Evolutionary conservation across 2,329 filamentous ascomycete genomes (phyloP), one percentile per base, ranked within the genome.

Genomic region (Ophiostoma himal-ulmi): DNA sequence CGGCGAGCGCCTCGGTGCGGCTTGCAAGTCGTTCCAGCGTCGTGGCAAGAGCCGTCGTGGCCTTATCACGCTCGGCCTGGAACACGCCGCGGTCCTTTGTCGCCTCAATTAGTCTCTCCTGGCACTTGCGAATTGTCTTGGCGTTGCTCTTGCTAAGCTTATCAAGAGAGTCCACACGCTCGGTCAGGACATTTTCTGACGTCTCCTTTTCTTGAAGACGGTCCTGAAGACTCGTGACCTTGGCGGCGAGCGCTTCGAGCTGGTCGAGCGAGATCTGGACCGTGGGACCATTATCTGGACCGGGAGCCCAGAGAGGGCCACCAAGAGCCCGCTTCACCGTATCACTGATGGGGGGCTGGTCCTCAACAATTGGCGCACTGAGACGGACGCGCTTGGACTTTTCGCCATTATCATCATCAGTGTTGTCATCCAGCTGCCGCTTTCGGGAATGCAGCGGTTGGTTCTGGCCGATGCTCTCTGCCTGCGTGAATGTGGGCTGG

Each of bases 1-100:
- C 77, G 2, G 72, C 73, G 3, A 81, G 78, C 26, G 80, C 79
- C 62, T 79, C 75, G 69, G 78, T 77, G 22, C 78, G 77, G 57
- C 79, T 79, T 52, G 81, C 80, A 1, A 80, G 76, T 66, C 82
- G 78, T 5, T 78, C 71, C 62, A 79, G 74, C 1, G 77, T 68
- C 5, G 76, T 74, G 0, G 79, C 79, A 0, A 80, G 77, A 62
- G 83, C 80, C 41, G 78, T 76, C 41, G 75, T 71, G 2, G 79
- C 79, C 5, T 74, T 76, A 54, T 80, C 77, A 68, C 81, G 81
- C 41, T 86, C 80, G 26, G 77, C 79, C 73, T 87, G 81, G 57
- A 83, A 84, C 5, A 74, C 75, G 44, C 79, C 80, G 44, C 85
- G 83, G 30, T 88, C 86, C 70, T 82, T 78, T 5, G 87, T 76